These are phyloP conservation scores for Hygrophoropsis aurantiaca DNA, from an alignment of 768 basidiomycete species.

Conservation along the genomic window DNA sequence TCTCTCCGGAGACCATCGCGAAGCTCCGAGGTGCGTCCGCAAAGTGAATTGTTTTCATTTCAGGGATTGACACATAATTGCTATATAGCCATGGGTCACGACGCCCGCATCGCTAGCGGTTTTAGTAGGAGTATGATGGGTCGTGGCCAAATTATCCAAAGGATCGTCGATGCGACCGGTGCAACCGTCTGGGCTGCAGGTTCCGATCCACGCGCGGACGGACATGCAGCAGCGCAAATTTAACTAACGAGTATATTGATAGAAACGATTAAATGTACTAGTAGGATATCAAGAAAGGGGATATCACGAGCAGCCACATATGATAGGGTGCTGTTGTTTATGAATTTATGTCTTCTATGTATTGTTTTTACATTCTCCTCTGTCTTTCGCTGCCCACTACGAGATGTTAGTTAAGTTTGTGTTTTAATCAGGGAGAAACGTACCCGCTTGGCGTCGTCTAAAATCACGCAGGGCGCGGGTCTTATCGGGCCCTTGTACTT, in stretches of 20 bases:
- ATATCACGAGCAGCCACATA: too few relatives aligned
- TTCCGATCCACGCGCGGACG: constrained; percentile 86
- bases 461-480: constrained; percentile 86
- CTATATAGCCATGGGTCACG: constrained; percentile 84
- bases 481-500: constrained; percentile 72
- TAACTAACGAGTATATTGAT: constrained; percentile 28
- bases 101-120: constrained; percentile 62
- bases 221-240: constrained; percentile 85
- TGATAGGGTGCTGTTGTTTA: constrained; percentile 5
- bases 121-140: constrained; percentile 69
- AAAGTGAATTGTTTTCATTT: background rate
- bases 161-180: constrained; percentile 62
- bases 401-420: background rate
- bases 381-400: constrained; percentile 67
- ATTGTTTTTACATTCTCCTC: constrained; percentile 51
- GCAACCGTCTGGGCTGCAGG: constrained; percentile 92
- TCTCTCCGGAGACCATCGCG: constrained; percentile 58
- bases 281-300: background rate
- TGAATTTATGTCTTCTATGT: background rate
- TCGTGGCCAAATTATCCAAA: constrained; percentile 89
- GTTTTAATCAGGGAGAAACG: constrained; percentile 15
- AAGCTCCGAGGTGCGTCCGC: constrained; percentile 60
- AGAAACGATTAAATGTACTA: background rate
- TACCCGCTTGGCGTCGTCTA: constrained; percentile 63
- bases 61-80: background rate